These are phyloP conservation scores for Physcomitrellopsis africana DNA, from an alignment of 225 moss, liverwort and hornwort species.

Conservation along the genomic window DNA sequence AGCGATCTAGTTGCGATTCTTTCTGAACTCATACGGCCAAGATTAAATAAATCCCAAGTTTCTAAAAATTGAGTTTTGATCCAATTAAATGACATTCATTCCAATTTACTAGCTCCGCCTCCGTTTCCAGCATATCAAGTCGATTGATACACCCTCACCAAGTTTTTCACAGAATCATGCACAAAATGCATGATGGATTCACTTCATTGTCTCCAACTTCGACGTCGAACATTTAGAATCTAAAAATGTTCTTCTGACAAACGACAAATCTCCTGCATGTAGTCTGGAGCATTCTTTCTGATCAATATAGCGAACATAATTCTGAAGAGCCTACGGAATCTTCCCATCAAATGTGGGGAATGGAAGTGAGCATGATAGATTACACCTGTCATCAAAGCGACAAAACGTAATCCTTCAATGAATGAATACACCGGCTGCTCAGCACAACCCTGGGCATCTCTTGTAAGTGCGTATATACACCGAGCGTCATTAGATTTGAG, in stretches of 20 bases:
- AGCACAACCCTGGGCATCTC: constrained; percentile 35
- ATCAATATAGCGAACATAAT: neutral
- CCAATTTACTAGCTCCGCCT: too few species aligned
- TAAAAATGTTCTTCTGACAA: neutral
- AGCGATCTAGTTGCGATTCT: too few species aligned
- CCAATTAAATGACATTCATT: too few species aligned
- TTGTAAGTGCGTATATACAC: constrained; percentile 49
- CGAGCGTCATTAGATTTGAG: constrained; percentile 24
- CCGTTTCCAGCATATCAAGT: too few species aligned
- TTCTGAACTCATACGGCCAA: too few species aligned
- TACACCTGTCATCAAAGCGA: constrained; percentile 21
- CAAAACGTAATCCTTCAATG: constrained; percentile 1
- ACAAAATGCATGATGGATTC: neutral
- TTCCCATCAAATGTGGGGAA: constrained; percentile 8
- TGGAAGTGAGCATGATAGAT: constrained; percentile 20
- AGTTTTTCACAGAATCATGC: too few species aligned
- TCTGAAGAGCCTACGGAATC: neutral
- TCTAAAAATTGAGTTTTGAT: too few species aligned
- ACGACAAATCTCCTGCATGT: neutral
- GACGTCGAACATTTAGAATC: constrained; percentile 5
- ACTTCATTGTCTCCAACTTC: neutral
- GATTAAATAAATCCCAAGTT: too few species aligned
- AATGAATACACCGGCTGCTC: constrained; percentile 18
- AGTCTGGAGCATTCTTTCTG: neutral
- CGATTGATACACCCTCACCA: too few species aligned